phyloP scores from a whole-genome alignment of 768 basidiomycete genomes.

The Neoboletus magnificus region DNA sequence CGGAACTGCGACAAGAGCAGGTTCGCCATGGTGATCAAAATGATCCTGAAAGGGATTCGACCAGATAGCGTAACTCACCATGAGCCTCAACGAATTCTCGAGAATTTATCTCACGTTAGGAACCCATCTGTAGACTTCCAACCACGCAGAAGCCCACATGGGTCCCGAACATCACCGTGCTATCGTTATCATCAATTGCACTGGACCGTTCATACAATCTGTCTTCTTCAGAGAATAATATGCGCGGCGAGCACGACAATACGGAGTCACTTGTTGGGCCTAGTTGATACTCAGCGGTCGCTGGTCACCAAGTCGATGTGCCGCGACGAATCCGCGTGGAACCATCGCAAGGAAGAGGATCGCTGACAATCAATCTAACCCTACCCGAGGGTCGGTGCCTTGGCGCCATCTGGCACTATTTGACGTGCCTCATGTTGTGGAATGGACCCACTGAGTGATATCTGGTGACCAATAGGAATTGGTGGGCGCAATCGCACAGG shows the following conservation, averaged over 20 bases:
- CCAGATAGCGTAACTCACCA: too few relatives aligned
- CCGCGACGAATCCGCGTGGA: neutral
- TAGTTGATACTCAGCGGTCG: neutral
- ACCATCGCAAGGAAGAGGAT: too few relatives aligned
- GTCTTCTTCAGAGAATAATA: neutral
- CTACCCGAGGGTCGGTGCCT: neutral
- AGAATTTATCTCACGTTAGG: neutral
- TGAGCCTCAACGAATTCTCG: too few relatives aligned
- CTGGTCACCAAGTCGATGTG: neutral
- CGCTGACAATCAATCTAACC: neutral
- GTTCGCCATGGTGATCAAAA: too few relatives aligned
- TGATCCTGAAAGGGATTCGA: too few relatives aligned
- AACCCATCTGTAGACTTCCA: neutral
- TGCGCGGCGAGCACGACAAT: too few relatives aligned
- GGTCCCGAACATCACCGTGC: neutral
- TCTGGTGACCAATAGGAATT: neutral
- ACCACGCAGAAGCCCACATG: neutral
- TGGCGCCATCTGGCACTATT: too few relatives aligned
- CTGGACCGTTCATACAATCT: neutral
- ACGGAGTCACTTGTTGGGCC: neutral
- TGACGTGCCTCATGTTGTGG: neutral
- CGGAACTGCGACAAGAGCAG: too few relatives aligned
- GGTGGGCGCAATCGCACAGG: conserved; percentile 8
- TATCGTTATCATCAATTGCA: neutral
- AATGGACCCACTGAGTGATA: neutral